Evolutionary conservation across 2,329 filamentous ascomycete species (phyloP).

Genomic region (Fusarium sp.): DNA sequence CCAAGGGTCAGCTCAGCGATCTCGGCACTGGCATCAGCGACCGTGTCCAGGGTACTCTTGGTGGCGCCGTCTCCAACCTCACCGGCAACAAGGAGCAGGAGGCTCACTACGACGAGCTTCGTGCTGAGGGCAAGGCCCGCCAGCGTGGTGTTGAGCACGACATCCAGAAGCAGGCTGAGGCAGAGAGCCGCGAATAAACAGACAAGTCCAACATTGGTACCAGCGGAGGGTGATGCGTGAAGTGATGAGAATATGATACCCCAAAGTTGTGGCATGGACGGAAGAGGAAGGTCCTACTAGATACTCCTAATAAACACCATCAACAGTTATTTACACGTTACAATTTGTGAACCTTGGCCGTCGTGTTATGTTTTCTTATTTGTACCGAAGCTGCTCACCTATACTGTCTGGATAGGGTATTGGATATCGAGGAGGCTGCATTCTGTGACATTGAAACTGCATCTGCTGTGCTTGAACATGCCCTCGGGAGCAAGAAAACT

Average conservation of each 20-base stretch:
- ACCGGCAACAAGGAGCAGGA: conserved; percentile 76
- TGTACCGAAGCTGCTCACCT: not conserved
- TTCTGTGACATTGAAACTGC: not conserved
- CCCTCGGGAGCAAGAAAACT: not conserved
- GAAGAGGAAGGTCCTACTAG: conserved; percentile 4
- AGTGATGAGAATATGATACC: conserved; percentile 34
- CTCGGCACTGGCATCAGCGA: conserved; percentile 71
- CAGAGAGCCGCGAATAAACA: conserved; percentile 42
- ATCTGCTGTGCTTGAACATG: not conserved
- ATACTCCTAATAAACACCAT: conserved; percentile 23
- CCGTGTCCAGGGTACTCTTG: conserved; percentile 76
- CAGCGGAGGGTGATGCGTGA: conserved; percentile 5
- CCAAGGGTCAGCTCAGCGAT: conserved; percentile 82
- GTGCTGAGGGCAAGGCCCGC: conserved; percentile 84
- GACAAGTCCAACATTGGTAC: not conserved
- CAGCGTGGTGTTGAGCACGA: conserved; percentile 87
- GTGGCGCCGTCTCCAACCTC: conserved; percentile 75
- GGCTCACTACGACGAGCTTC: conserved; percentile 72
- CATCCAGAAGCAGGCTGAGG: conserved; percentile 75
- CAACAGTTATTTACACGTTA: not conserved
- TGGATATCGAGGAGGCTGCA: not conserved
- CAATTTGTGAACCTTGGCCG: not conserved
- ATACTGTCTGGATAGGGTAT: not conserved
- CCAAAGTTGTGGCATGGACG: conserved; percentile 21
- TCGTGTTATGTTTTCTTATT: not conserved